Evolutionary conservation across 129 eudicot genomes (phyloP).

Genomic region (Dittrichia graveolens): DNA sequence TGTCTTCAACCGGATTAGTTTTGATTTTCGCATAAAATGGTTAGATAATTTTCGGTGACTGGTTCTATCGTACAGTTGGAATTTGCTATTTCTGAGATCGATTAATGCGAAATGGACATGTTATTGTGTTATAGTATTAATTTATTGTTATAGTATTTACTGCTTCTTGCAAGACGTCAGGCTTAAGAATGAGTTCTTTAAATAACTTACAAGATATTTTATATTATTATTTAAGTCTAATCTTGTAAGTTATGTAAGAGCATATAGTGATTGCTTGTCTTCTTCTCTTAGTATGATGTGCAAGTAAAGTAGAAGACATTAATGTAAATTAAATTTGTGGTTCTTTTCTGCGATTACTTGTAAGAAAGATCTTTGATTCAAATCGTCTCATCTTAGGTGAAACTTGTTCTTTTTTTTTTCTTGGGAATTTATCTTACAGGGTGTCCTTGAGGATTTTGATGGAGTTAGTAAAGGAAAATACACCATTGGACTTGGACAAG

Average conservation of each 20-base stretch:
- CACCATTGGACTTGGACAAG: constrained; percentile 95
- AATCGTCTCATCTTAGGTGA: not conserved
- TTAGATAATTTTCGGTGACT: not conserved
- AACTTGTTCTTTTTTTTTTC: not conserved
- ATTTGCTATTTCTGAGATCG: constrained; percentile 2
- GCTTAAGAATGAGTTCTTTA: too few species aligned
- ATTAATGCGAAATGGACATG: constrained; percentile 11
- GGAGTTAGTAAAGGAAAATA: constrained; percentile 92
- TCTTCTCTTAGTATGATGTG: constrained; percentile 8
- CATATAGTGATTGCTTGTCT: constrained; percentile 14
- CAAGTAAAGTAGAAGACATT: constrained; percentile 19
- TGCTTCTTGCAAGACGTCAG: too few species aligned
- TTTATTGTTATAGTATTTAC: constrained; percentile 1
- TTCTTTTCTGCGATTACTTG: constrained; percentile 12
- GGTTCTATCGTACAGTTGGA: constrained; percentile 8
- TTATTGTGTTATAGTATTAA: not conserved
- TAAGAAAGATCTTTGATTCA: constrained; percentile 9
- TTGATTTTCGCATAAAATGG: not conserved
- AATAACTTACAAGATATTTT: too few species aligned
- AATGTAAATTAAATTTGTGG: not conserved
- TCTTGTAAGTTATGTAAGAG: constrained; percentile 16
- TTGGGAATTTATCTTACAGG: constrained; percentile 39
- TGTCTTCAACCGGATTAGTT: not conserved
- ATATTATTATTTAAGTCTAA: not conserved
- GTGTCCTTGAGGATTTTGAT: constrained; percentile 74